Evolutionary conservation across 1,139 yeast species (phyloP).

Genomic region (Pichia sp.): DNA sequence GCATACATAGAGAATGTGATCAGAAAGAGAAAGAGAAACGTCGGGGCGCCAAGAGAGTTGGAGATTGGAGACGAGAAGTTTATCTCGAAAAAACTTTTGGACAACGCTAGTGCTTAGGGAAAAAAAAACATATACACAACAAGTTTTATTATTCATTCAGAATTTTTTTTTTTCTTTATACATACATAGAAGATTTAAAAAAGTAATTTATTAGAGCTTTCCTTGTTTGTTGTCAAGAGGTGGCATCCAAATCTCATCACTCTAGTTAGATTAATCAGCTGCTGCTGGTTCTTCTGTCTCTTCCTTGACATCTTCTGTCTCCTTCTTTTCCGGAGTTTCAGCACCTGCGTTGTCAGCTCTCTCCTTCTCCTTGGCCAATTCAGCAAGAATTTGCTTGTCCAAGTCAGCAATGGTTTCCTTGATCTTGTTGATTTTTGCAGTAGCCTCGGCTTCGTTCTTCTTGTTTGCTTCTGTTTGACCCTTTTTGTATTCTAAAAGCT

Average conservation of each 20-base stretch:
- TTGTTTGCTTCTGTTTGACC: constrained; percentile 74
- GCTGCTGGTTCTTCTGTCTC: not conserved
- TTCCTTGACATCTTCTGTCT: constrained; percentile 7
- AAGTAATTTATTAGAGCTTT: too few species aligned
- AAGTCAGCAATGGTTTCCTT: constrained; percentile 38
- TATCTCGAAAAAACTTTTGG: constrained; percentile 23
- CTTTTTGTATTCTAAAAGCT: constrained; percentile 63
- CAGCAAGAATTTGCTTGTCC: constrained; percentile 30
- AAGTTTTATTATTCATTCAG: not conserved
- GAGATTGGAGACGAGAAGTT: constrained; percentile 31
- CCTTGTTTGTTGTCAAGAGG: too few species aligned
- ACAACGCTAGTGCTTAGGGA: not conserved
- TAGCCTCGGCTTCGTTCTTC: constrained; percentile 60
- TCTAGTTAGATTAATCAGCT: not conserved
- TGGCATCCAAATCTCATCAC: too few species aligned
- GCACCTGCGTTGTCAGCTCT: constrained; percentile 22
- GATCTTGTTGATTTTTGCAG: constrained; percentile 51
- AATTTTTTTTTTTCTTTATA: not conserved
- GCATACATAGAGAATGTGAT: constrained; percentile 93
- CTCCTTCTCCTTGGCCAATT: constrained; percentile 30
- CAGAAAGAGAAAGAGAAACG: constrained; percentile 56
- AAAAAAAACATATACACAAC: not conserved
- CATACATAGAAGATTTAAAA: not conserved
- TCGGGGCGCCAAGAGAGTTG: constrained; percentile 31
- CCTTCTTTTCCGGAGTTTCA: constrained; percentile 25